A percentile compares a stretch with the other conserved stretches of the same genome.
phyloP scores from a whole-genome alignment of 2,329 filamentous ascomycete genomes.

The Diaporthe eres region DNA sequence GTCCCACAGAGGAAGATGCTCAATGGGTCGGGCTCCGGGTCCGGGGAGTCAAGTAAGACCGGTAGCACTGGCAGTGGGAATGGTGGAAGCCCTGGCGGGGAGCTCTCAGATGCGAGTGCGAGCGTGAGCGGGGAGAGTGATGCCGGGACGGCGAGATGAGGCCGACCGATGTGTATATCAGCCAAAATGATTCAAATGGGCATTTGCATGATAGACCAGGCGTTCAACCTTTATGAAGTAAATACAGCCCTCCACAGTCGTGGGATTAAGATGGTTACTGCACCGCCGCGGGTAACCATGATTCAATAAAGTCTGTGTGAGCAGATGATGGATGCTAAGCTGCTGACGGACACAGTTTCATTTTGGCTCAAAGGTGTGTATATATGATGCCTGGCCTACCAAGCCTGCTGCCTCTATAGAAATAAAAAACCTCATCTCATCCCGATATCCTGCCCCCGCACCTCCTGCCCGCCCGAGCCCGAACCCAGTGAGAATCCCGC shows the following conservation, averaged over 20 bases:
- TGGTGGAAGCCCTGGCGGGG: slow-evolving; percentile 6
- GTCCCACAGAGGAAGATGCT: slow-evolving; percentile 46
- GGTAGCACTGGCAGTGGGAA: slow-evolving; percentile 31
- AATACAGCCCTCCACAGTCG: not conserved
- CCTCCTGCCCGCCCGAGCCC: not conserved
- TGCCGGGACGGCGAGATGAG: slow-evolving; percentile 35
- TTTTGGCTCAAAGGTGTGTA: not conserved
- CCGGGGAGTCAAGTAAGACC: slow-evolving; percentile 33
- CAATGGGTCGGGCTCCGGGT: slow-evolving; percentile 34
- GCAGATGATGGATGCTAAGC: too few species aligned
- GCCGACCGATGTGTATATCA: not conserved
- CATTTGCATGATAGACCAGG: slow-evolving; percentile 23
- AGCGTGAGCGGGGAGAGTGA: slow-evolving; percentile 34
- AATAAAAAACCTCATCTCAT: not conserved
- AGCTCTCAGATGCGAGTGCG: slow-evolving; percentile 11
- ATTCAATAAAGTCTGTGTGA: too few species aligned
- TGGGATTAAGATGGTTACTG: not conserved
- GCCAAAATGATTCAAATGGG: slow-evolving; percentile 3
- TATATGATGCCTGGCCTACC: not conserved
- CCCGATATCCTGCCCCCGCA: slow-evolving; percentile 35
- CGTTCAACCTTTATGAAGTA: not conserved
- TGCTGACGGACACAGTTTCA: not conserved
- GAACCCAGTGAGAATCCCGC: slow-evolving; percentile 18
- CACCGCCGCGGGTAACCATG: too few species aligned
- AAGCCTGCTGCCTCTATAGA: not conserved